Percentiles rank a stretch among this genome's conserved stretches.
Conservation (phyloP, 148 eudicot species). For the Dianthus caryophyllus region DNA sequence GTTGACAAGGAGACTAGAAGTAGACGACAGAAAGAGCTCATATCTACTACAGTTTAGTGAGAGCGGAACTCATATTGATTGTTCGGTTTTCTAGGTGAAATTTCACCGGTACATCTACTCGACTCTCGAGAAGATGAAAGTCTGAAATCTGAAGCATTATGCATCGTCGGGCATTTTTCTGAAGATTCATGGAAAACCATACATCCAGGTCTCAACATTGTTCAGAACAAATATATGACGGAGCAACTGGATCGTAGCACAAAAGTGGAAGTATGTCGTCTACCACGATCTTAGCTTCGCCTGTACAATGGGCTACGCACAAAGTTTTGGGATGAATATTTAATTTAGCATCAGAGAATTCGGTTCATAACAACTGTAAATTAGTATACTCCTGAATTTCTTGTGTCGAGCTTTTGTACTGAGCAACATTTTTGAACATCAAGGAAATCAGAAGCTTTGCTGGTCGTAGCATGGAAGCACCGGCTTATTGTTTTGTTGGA, state of each 20-base stretch:
- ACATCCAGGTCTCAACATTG: slow-evolving; percentile 7
- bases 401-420: background rate
- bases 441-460: background rate
- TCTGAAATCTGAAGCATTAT: slow-evolving; percentile 1
- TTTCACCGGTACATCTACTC: background rate
- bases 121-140: background rate
- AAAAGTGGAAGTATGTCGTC: slow-evolving; percentile 1
- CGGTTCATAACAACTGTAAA: background rate
- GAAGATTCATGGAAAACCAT: background rate
- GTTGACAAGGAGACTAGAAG: slow-evolving; percentile 24
- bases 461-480: no score
- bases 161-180: background rate
- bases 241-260: background rate
- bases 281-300: slow-evolving; percentile 12
- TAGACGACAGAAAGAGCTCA: slow-evolving; percentile 46
- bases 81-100: background rate
- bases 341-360: slow-evolving; percentile 19
- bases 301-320: slow-evolving; percentile 25
- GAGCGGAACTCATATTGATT: slow-evolving; percentile 4
- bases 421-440: background rate
- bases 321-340: slow-evolving; percentile 17
- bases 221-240: slow-evolving; percentile 10
- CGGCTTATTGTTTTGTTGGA: no score
- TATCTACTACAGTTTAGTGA: slow-evolving; percentile 40
- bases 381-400: slow-evolving; percentile 13